These are phyloP conservation scores for Candida coleopterorum DNA, from an alignment of 805 yeast species.

Conservation along the genomic window DNA sequence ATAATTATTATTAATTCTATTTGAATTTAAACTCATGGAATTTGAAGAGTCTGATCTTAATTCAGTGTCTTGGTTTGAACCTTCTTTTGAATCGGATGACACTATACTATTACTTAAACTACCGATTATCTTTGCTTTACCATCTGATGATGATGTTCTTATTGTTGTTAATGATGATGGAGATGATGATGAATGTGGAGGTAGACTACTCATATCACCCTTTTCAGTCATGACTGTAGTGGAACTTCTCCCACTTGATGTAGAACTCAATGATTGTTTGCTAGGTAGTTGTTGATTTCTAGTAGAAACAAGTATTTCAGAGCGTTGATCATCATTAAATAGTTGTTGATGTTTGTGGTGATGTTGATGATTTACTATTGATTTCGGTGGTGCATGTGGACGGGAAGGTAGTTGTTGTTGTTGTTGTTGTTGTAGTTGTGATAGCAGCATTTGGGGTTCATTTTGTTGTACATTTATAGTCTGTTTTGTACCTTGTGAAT, in stretches of 20 bases:
- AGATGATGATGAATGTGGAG: no score
- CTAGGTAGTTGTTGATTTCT: not conserved
- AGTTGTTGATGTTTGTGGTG: not conserved
- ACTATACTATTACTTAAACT: not conserved
- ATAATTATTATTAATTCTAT: no score
- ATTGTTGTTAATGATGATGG: no score
- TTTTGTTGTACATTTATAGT: no score
- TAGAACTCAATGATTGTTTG: not conserved
- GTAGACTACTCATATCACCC: not conserved
- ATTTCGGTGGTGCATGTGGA: not conserved
- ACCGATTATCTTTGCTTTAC: not conserved
- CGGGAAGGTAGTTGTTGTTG: not conserved
- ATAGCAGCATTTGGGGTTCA: not conserved
- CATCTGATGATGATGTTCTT: constrained; percentile 1
- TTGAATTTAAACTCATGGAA: not conserved
- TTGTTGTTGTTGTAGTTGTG: not conserved
- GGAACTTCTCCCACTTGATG: constrained; percentile 1
- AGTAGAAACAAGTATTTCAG: not conserved
- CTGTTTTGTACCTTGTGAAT: no score
- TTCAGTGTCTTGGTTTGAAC: constrained; percentile 2
- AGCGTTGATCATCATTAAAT: not conserved
- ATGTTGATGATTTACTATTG: not conserved
- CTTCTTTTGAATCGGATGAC: not conserved
- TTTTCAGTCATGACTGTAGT: constrained; percentile 3
- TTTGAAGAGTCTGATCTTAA: constrained; percentile 3